These are phyloP conservation scores for Calonectria crousiana DNA, from an alignment of 2,329 filamentous ascomycete genomes.

Conservation along the genomic window DNA sequence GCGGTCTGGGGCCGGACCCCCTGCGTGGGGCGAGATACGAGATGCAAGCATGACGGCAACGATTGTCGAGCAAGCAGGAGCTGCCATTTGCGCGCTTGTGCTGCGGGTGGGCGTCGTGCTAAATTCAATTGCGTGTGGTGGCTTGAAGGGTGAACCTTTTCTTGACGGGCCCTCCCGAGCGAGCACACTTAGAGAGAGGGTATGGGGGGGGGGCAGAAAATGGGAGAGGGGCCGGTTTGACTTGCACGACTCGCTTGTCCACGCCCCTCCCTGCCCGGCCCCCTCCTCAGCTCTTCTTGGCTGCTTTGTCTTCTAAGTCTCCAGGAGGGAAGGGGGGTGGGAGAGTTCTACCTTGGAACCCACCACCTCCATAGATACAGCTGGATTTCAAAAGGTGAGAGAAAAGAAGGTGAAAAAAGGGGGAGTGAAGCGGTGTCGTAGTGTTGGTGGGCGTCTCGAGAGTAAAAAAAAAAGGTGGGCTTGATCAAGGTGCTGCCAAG, in stretches of 20 bases:
- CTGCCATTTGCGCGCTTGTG: neutral
- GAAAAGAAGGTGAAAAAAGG: neutral
- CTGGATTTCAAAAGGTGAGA: neutral
- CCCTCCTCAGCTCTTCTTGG: neutral
- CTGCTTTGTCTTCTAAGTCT: neutral
- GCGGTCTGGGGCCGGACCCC: neutral
- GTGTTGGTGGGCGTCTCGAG: neutral
- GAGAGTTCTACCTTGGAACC: neutral
- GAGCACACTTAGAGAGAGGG: neutral
- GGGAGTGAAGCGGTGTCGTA: neutral
- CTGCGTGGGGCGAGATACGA: neutral
- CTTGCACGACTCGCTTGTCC: neutral
- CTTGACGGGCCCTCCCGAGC: neutral
- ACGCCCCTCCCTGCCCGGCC: neutral
- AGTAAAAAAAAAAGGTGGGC: neutral
- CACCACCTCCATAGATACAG: neutral
- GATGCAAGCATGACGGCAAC: neutral
- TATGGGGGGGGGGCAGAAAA: neutral
- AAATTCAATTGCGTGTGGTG: constrained; percentile 10
- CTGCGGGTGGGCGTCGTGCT: neutral
- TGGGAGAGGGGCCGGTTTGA: neutral
- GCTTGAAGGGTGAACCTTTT: neutral
- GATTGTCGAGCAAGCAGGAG: neutral
- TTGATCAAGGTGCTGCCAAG: neutral
- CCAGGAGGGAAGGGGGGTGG: neutral